These are phyloP conservation scores for Parathielavia appendiculata DNA, from an alignment of 495 filamentous ascomycete species.

Conservation along the genomic window DNA sequence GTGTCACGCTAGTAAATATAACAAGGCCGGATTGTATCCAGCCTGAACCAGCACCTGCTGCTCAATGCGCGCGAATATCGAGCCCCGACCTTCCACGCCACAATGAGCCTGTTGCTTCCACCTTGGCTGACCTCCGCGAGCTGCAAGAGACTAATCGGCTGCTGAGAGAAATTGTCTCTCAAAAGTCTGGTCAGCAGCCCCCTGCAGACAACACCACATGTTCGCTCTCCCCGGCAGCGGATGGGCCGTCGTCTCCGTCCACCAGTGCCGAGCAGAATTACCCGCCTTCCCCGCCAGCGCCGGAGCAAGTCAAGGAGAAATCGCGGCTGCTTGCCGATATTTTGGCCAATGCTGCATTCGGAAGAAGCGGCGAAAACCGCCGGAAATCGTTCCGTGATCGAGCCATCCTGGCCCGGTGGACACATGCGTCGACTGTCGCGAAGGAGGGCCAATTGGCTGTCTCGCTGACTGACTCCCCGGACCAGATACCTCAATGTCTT, in stretches of 20 bases:
- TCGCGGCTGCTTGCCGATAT: background rate
- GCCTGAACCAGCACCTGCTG: no score
- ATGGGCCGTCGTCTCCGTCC: background rate
- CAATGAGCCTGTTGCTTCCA: no score
- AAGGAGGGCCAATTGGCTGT: no score
- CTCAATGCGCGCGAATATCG: no score
- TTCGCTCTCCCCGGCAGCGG: background rate
- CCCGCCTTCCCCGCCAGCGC: background rate
- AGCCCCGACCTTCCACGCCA: no score
- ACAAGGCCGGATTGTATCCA: no score
- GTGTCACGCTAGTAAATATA: no score
- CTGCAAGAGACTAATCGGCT: constrained; percentile 17
- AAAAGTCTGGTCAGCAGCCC: background rate
- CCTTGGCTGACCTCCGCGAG: constrained; percentile 12
- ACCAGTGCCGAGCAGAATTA: background rate
- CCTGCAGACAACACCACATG: background rate
- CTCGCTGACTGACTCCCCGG: background rate
- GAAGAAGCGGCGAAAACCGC: background rate
- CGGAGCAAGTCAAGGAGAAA: background rate
- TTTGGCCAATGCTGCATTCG: background rate
- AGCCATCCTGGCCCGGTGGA: background rate
- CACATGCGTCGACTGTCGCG: no score
- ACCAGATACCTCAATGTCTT: background rate
- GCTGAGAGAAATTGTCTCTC: constrained; percentile 4
- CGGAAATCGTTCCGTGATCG: background rate